Base-by-base conservation (phyloP, 2,329 filamentous ascomycete genomes). In the Sporothrix protearum region DNA sequence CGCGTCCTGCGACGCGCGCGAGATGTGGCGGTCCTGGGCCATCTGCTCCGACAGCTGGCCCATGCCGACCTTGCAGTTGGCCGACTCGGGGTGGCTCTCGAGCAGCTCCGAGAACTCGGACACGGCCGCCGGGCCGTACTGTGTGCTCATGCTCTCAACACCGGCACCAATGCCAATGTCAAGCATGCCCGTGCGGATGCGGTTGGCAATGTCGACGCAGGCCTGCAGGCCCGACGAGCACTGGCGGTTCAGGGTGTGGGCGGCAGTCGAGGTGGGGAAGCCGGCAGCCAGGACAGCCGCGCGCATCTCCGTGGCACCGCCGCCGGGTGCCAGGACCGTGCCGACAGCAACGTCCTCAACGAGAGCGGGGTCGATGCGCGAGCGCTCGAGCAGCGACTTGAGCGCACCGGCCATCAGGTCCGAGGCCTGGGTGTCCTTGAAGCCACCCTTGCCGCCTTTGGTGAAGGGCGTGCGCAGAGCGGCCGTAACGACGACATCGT, bases 61-160 rank as follows among this genome's bases (percentile, higher is more conserved):
- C 96, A 98, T 98, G 80, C 94, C 91, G 2, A 98, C 95, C 84
- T 97, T 97, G 89, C 96, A 99, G 87, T 97, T 96, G 78, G 92
- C 92, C 30, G 94, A 88, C 79, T 96, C 91, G 75, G 89, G 86
- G 85, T 95, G 87, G 77, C 85, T 87, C 79, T 97, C 92, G 75
- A 98, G 89, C 69, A 93, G 87, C 67, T 97, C 93, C 39, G 92
- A 96, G 87, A 98, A 97, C 82, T 98, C 96, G 74, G 90, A 88
- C 19, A 98, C 95, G 73, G 96, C 96, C 59, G 85, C 86, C 30
- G 95, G 94, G 45, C 95, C 96, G 80, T 98, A 98, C 79, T 97
- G 92, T 72, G 86, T 86, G 78, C 89, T 92, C 96, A 99, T 99
- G 85, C 92, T 96, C 88, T 99, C 96, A 30, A 97, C 94, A 78